phyloP scores from a whole-genome alignment of 1,284 basidiomycete species.

The Salmacisia buchloeana region DNA sequence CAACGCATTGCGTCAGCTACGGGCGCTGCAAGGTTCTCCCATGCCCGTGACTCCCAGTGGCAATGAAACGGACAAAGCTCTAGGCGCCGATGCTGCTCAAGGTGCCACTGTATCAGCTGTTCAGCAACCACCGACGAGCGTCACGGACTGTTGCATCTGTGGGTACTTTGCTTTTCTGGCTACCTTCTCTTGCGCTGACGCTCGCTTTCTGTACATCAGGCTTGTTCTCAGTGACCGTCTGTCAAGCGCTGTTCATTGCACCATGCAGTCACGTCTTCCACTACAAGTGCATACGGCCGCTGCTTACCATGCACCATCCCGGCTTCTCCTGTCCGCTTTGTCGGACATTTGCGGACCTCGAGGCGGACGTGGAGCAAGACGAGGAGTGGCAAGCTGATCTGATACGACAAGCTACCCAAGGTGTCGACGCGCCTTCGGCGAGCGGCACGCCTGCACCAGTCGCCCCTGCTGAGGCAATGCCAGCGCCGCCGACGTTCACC shows the following conservation, averaged over 20 bases:
- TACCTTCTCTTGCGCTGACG: neutral
- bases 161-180: conserved; percentile 4
- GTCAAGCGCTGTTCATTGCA: conserved; percentile 93
- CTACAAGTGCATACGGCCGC: conserved; percentile 93
- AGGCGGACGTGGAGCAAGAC: conserved; percentile 79
- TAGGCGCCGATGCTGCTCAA: neutral
- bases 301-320: conserved; percentile 77
- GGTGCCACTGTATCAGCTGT: conserved; percentile 13
- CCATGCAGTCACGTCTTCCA: conserved; percentile 82
- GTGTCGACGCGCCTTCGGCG: conserved; percentile 20
- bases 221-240: conserved; percentile 86
- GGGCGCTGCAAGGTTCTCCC: conserved; percentile 59
- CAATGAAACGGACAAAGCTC: conserved; percentile 8
- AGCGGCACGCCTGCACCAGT: conserved; percentile 14
- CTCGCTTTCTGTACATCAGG: conserved; percentile 54
- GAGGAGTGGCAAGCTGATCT: conserved; percentile 43
- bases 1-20: conserved; percentile 73
- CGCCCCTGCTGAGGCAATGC: conserved; percentile 14
- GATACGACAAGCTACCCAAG: conserved; percentile 15
- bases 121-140: conserved; percentile 36
- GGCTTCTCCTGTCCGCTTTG: conserved; percentile 94
- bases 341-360: conserved; percentile 74
- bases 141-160: conserved; percentile 50
- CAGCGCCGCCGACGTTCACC: neutral
- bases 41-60: conserved; percentile 9